These are phyloP conservation scores for Sordariomycetes sp. DNA, from an alignment of 2,329 filamentous ascomycete genomes.

Conservation along the genomic window DNA sequence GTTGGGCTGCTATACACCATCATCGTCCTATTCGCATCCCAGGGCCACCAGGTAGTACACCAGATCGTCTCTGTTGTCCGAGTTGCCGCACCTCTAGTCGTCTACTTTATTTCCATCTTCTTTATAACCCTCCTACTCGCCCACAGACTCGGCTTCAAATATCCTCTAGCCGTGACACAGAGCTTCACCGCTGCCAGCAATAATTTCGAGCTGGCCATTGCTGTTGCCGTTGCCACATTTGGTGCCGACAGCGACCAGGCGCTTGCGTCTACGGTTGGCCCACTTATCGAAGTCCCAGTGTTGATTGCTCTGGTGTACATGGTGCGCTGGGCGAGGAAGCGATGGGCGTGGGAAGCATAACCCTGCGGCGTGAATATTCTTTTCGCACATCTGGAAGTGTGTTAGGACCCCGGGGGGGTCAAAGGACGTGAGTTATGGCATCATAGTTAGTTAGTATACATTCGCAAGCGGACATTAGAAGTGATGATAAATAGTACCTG, in stretches of 20 bases:
- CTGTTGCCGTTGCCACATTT: conserved; percentile 73
- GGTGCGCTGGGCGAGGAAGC: conserved; percentile 46
- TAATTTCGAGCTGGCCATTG: conserved; percentile 88
- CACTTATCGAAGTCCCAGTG: conserved; percentile 79
- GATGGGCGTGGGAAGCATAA: conserved; percentile 42
- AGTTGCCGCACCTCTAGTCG: conserved; percentile 68
- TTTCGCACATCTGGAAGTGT: too few relatives aligned
- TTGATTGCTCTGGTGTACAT: conserved; percentile 68
- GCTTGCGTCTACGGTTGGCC: conserved; percentile 72
- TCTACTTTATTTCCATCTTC: conserved; percentile 75
- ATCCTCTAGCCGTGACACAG: conserved; percentile 61
- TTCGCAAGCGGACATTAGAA: too few relatives aligned
- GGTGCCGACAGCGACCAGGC: conserved; percentile 71
- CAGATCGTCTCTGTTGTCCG: conserved; percentile 77
- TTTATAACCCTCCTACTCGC: conserved; percentile 54
- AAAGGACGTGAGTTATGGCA: too few relatives aligned
- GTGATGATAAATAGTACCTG: too few relatives aligned
- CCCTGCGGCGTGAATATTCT: too few relatives aligned
- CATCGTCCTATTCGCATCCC: conserved; percentile 72
- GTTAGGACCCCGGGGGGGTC: too few relatives aligned
- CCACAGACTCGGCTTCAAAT: conserved; percentile 60
- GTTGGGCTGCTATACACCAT: conserved; percentile 83
- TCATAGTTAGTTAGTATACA: too few relatives aligned
- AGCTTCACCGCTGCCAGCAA: conserved; percentile 87
- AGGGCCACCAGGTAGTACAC: conserved; percentile 65